Evolutionary conservation across 768 basidiomycete genomes (phyloP).

Genomic region (Leccinellum rugosiceps): DNA sequence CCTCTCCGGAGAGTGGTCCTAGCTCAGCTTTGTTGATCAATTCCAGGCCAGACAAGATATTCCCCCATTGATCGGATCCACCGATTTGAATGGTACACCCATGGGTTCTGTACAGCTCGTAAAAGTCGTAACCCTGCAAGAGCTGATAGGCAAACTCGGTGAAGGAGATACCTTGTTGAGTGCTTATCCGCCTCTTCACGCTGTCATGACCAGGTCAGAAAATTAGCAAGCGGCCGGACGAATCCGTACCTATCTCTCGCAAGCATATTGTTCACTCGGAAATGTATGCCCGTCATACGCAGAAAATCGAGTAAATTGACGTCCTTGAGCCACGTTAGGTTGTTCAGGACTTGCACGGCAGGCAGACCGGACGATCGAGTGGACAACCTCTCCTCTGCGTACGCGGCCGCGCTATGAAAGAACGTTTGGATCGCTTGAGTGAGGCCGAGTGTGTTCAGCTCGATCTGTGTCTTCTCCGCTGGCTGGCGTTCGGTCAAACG

Average conservation of each 20-base stretch:
- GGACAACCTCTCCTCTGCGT: slow-evolving; percentile 45
- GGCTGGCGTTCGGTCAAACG: slow-evolving; percentile 75
- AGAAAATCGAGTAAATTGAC: slow-evolving; percentile 82
- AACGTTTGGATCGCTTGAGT: slow-evolving; percentile 65
- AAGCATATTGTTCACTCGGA: slow-evolving; percentile 87
- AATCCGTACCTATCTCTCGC: slow-evolving; percentile 75
- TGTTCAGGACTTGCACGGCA: slow-evolving; percentile 51
- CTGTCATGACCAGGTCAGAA: slow-evolving; percentile 38
- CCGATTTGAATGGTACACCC: slow-evolving; percentile 87
- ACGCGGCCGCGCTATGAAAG: slow-evolving; percentile 61
- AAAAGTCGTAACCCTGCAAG: slow-evolving; percentile 95
- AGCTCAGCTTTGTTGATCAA: slow-evolving; percentile 61
- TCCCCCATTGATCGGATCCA: slow-evolving; percentile 98
- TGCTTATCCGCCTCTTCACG: slow-evolving; percentile 74
- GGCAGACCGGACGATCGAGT: slow-evolving; percentile 6
- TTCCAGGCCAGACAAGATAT: slow-evolving; percentile 91
- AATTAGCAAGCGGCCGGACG: not conserved
- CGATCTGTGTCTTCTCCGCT: slow-evolving; percentile 56
- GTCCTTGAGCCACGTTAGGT: slow-evolving; percentile 74
- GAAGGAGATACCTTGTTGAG: slow-evolving; percentile 91
- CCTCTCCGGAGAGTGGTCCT: not conserved
- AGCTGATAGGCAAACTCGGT: slow-evolving; percentile 98
- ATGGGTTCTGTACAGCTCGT: slow-evolving; percentile 60
- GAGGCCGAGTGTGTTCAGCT: slow-evolving; percentile 63
- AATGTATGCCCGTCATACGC: slow-evolving; percentile 72